Base-by-base conservation (phyloP, 2,329 filamentous ascomycete genomes). In the Xylaria multiplex region DNA sequence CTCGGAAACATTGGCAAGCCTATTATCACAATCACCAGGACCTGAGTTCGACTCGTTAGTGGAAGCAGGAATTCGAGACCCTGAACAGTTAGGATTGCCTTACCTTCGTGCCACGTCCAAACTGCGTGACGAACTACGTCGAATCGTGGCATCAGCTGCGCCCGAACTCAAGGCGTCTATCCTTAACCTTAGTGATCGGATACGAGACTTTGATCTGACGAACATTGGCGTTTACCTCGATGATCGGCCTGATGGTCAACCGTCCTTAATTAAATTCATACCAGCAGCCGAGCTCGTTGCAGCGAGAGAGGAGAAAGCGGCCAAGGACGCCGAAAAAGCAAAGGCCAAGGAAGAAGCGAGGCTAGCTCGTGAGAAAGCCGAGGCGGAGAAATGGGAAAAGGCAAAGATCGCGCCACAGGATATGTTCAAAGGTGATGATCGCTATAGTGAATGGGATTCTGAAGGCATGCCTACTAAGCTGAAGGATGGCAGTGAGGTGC, bases 151-250 rank as follows among this genome's bases (percentile, higher is more conserved):
- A 0, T 78, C 80, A 1, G 78, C 81, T 42, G 73, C 79, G 0
- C 78, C 84, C 0, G 79, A 84, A 16, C 83, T 88, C 1, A 88
- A 91, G 66, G 92, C 93, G 75, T 86, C 91, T 3, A 88, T 96
- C 43, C 87, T 97, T 1, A 79, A 83, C 0, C 85, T 97, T 53
- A 96, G 91, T 70, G 95, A 97, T 76, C 85, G 86, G 19, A 87
- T 97, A 49, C 91, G 94, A 59, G 92, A 97, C 77, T 84, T 88
- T 9, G 89, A 94, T 63, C 87, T 97, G 11, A 94, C 92, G 73
- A 89, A 94, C 64, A 82, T 96, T 0, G 92, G 91, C 43, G 91
- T 97, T 64, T 96, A 96, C 75, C 88, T 97, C 0, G 94, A 97
- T 75, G 94, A 97, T 74, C 88, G 93, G 56, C 81, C 81, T n/a